Percentiles rank a stretch among this genome's conserved stretches.
These are phyloP conservation scores for Termitomyces sp. DNA, from an alignment of 768 basidiomycete genomes.

Conservation along the genomic window DNA sequence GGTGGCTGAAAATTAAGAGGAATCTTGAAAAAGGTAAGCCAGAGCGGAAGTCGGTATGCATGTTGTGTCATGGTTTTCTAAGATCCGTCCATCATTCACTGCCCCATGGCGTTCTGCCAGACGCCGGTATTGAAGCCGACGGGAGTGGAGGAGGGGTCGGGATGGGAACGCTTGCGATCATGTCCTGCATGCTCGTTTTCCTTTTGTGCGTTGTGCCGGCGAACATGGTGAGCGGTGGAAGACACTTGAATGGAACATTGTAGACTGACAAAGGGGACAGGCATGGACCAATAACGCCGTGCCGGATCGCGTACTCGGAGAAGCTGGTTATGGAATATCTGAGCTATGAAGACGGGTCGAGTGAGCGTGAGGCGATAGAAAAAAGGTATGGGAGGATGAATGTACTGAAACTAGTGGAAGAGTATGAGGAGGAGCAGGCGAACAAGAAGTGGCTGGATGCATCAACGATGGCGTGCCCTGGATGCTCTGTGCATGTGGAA, in stretches of 20 bases:
- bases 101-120: constrained; percentile 79
- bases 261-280: constrained; percentile 26
- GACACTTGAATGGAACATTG: constrained; percentile 4
- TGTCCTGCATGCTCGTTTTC: constrained; percentile 70
- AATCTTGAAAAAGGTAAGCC: constrained; percentile 62
- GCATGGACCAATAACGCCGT: constrained; percentile 78
- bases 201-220: constrained; percentile 79
- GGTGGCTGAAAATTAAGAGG: constrained; percentile 68
- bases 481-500: constrained; percentile 68
- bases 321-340: constrained; percentile 65
- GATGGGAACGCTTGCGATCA: constrained; percentile 68
- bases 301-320: constrained; percentile 64
- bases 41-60: neutral
- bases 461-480: constrained; percentile 68
- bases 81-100: constrained; percentile 79
- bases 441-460: constrained; percentile 69
- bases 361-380: constrained; percentile 49
- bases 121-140: constrained; percentile 62
- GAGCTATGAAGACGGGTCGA: constrained; percentile 44
- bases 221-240: constrained; percentile 56
- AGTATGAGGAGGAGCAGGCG: constrained; percentile 67
- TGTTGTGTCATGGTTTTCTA: constrained; percentile 16
- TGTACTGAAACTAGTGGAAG: constrained; percentile 51
- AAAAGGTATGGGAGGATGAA: constrained; percentile 56
- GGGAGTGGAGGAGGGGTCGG: constrained; percentile 45